Base-by-base conservation (phyloP, 345 rosid species). In the Boechera divaricarpa region DNA sequence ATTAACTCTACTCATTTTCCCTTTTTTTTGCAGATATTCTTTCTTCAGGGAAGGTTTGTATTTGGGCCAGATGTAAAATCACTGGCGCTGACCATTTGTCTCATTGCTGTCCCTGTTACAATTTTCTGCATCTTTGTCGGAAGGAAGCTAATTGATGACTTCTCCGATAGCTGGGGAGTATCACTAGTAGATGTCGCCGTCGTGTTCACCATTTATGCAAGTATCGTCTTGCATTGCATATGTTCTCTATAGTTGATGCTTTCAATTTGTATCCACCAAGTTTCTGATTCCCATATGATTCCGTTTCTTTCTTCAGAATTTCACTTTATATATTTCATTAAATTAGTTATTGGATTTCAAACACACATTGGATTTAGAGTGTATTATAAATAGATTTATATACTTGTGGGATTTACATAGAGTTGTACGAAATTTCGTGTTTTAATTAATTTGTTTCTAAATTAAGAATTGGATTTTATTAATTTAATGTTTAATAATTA, bases 21-120 rank as follows among this genome's bases (percentile, higher is more conserved):
- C 4, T 6, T 3, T 52, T 55, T 77, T 21, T 21, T 87, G 77
- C 96, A 95, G 99, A 85, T 87, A 85, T 95, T 95, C 85, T 87
- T 91, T 71, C 91, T 89, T 79, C 82, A 79, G 7, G 99, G 99
- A 68, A 89, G 99, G 75, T 89, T 92, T 86, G 85, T 95, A 79
- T 95, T 91, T 84, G 99, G 98, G 74, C 99, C 99, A 21, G 99
- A 95, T 83, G 97, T 92, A 60, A 86, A 97, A 86, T 95, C 99
- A 8, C 67, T 95, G 67, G 86, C 88, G 65, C 80, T 92, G 52
- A 95, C 98, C 47, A 77, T 95, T 72, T 85, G 87, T 65, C 97
- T 95, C 65, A 89, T 95, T 61, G 97, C 90, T 61, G 89, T 85
- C 70, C 99, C 99, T 24, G 83, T 87, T 12, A 75, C 86, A 6